Percentiles rank a stretch among this genome's conserved stretches.
These are phyloP conservation scores for Arctostaphylos glauca DNA, from an alignment of 148 eudicot species.

Conservation along the genomic window DNA sequence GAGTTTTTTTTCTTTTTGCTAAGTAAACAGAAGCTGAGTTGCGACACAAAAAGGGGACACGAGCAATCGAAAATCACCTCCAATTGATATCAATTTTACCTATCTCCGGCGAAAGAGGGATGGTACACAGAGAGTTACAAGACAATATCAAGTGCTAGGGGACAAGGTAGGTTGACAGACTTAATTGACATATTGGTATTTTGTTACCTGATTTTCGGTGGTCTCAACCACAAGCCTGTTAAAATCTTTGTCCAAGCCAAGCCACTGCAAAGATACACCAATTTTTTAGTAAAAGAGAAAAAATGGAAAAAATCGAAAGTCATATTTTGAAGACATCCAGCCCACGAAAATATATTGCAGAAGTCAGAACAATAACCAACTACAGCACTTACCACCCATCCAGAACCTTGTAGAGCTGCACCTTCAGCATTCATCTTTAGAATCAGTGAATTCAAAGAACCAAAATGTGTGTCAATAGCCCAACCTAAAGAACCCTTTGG, in stretches of 20 bases:
- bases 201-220: slow-evolving; percentile 81
- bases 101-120: not conserved
- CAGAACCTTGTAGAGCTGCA: slow-evolving; percentile 96
- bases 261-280: slow-evolving; percentile 66
- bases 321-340: not conserved
- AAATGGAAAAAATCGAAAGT: not conserved
- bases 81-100: not conserved
- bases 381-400: slow-evolving; percentile 82
- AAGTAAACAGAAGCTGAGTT: not conserved
- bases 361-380: not conserved
- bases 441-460: slow-evolving; percentile 67
- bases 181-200: not conserved
- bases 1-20: no score
- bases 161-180: not conserved
- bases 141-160: not conserved
- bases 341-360: not conserved
- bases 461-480: slow-evolving; percentile 78
- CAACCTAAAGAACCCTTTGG: slow-evolving; percentile 64
- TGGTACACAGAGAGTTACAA: not conserved
- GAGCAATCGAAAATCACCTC: not conserved
- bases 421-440: slow-evolving; percentile 96
- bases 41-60: not conserved
- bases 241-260: slow-evolving; percentile 74
- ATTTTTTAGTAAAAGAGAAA: not conserved
- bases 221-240: slow-evolving; percentile 91